Conservation (phyloP, 345 rosid genomes). For the Arabis hirsuta region DNA sequence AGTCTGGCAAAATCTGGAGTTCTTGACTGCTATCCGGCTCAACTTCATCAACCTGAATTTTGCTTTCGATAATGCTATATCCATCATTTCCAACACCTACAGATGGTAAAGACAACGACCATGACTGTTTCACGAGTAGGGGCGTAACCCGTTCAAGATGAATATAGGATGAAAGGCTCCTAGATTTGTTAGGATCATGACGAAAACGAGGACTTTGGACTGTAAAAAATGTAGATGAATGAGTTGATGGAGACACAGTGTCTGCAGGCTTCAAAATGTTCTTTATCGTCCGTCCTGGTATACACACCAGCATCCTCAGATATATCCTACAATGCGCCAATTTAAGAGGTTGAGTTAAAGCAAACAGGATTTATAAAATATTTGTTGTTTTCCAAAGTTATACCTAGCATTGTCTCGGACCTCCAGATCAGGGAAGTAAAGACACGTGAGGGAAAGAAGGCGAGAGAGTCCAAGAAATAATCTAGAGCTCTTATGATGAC, state of each 20-base stretch:
- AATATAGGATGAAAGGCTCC: constrained; percentile 63
- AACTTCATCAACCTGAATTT: constrained; percentile 51
- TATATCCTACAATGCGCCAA: constrained; percentile 66
- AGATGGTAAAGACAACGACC: constrained; percentile 79
- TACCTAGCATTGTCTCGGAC: constrained; percentile 95
- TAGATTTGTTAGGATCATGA: constrained; percentile 65
- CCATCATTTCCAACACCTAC: constrained; percentile 55
- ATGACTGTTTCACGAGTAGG: constrained; percentile 79
- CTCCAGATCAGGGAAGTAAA: constrained; percentile 92
- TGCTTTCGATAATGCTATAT: constrained; percentile 55
- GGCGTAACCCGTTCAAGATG: constrained; percentile 68
- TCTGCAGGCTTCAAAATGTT: constrained; percentile 74
- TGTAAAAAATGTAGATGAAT: constrained; percentile 67
- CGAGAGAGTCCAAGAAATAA: constrained; percentile 80
- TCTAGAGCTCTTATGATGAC: constrained; percentile 85
- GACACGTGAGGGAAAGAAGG: constrained; percentile 85
- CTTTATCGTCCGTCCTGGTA: constrained; percentile 82
- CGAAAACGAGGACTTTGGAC: constrained; percentile 64
- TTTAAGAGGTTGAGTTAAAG: constrained; percentile 28
- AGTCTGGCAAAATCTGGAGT: constrained; percentile 49
- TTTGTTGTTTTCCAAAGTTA: constrained; percentile 26
- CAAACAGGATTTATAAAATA: constrained; percentile 17
- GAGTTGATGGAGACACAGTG: constrained; percentile 69
- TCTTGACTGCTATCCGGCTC: constrained; percentile 49
- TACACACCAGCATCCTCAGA: constrained; percentile 81